Evolutionary conservation across 1,139 yeast species (phyloP).

Genomic region (Geotrichum histeridarum): DNA sequence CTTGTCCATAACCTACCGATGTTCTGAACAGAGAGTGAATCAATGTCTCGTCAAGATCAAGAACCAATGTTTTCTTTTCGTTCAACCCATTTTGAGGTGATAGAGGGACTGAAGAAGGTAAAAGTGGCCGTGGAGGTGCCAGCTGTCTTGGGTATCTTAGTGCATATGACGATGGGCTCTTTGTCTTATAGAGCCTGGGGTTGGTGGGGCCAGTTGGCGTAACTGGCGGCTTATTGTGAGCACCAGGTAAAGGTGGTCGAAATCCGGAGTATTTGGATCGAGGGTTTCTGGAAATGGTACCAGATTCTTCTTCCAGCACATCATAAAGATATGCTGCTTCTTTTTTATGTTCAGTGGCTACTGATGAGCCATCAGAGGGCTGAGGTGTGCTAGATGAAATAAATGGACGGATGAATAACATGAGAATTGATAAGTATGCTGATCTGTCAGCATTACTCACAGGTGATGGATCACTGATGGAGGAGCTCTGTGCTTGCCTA

Average conservation of each 20-base stretch:
- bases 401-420: too few species aligned
- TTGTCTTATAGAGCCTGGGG: not conserved
- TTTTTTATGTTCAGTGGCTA: too few species aligned
- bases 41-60: slow-evolving; percentile 89
- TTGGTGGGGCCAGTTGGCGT: slow-evolving; percentile 4
- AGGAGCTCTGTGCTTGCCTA: too few species aligned
- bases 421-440: too few species aligned
- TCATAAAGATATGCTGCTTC: not conserved
- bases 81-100: not conserved
- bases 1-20: slow-evolving; percentile 45
- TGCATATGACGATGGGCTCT: slow-evolving; percentile 6
- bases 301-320: not conserved
- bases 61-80: slow-evolving; percentile 57
- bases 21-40: slow-evolving; percentile 80
- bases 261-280: slow-evolving; percentile 8
- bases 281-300: not conserved
- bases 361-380: too few species aligned
- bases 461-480: too few species aligned
- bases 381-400: too few species aligned
- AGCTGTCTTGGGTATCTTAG: slow-evolving; percentile 12
- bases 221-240: not conserved
- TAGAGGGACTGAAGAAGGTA: not conserved
- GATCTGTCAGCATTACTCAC: too few species aligned
- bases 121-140: slow-evolving; percentile 17
- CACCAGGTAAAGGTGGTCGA: not conserved